Base-by-base conservation (phyloP, 148 eudicot species). In the Hydrangea macrophylla region DNA sequence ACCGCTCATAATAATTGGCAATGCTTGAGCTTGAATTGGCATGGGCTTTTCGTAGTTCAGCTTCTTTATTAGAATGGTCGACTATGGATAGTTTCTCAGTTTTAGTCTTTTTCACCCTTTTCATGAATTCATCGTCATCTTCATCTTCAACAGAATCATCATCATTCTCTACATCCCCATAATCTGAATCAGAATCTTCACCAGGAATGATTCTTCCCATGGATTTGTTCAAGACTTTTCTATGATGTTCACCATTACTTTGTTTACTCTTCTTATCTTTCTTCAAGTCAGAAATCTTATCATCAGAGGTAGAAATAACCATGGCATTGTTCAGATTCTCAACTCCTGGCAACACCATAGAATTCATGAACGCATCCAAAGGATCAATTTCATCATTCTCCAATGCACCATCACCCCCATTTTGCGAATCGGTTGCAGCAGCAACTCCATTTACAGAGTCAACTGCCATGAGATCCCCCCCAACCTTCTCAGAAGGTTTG, bases 301-400 rank as follows among this genome's bases (percentile, higher is more conserved):
- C n/a, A n/a, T n/a, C n/a, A n/a, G n/a, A n/a, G n/a, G n/a, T n/a
- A n/a, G n/a, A n/a, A n/a, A n/a, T n/a, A n/a, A n/a, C n/a, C n/a
- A n/a, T n/a, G n/a, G n/a, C n/a, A n/a, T n/a, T n/a, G n/a, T n/a
- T n/a, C n/a, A n/a, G n/a, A n/a, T n/a, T n/a, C 66, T 85, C 84
- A 66, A 85, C 89, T 83, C 85, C 92, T 13, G 92, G 92, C 74
- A 88, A 62, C 44, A 88, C 83, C 85, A 79, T 79, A 24, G 81
- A 57, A 68, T 81, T 79, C 92, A 88, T 88, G 60, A 78, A 85
- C 28, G 92, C 92, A 81, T 88, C 92, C 62, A 88, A 74, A 45
- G 92, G 89, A 68, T 88, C 92, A n/a, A n/a, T n/a, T n/a, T n/a
- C n/a, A n/a, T n/a, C n/a, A n/a, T n/a, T n/a, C n/a, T n/a, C n/a